Base-by-base conservation (phyloP, 148 eudicot genomes). In the Mesembryanthemum crystallinum region DNA sequence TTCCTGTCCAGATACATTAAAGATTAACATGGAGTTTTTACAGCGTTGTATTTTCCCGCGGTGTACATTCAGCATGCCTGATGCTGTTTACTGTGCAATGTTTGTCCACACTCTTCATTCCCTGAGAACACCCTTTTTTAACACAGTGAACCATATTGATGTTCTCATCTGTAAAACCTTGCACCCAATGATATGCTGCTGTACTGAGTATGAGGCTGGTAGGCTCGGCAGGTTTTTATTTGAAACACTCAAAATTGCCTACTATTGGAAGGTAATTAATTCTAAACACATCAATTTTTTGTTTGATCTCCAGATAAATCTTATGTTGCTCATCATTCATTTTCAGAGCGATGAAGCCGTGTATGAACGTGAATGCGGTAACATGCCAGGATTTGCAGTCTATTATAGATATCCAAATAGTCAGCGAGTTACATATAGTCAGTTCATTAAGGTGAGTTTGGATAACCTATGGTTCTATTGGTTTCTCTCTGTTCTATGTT, bases 321-420 rank as follows among this genome's bases (percentile, higher is more conserved):
- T 67, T 47, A 61, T 52, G 24, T 67, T 60, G 45, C 27, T 81
- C 33, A 15, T 17, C 30, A n/a, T 83, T 43, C 69, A 67, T 82
- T 81, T 84, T 74, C 89, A 95, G 99, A 92, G 93, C 79, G 90
- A 89, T 83, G 99, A 92, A 83, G 81, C 94, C 21, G 66, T 91
- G 71, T 96, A 96, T 85, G 99, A 92, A 79, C 93, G 89, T 32
- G 99, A 96, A 80, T 96, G 99, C 77, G 98, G 96, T 32, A 96
- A 96, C 87, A 96, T 92, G 97, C 99, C 99, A 37, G 99, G 98
- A 7, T 96, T 96, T 88, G 98, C 99, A 58, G 94, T 96, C 66
- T 96, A 96, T 64, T 95, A 95, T 78, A 87, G 96, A 85, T 86
- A 83, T 79, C 99, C 99, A 55, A 91, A 96, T 80, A 91, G 98